These are phyloP conservation scores for Chenopodium quinoa DNA, from an alignment of 148 eudicot genomes.

Conservation along the genomic window DNA sequence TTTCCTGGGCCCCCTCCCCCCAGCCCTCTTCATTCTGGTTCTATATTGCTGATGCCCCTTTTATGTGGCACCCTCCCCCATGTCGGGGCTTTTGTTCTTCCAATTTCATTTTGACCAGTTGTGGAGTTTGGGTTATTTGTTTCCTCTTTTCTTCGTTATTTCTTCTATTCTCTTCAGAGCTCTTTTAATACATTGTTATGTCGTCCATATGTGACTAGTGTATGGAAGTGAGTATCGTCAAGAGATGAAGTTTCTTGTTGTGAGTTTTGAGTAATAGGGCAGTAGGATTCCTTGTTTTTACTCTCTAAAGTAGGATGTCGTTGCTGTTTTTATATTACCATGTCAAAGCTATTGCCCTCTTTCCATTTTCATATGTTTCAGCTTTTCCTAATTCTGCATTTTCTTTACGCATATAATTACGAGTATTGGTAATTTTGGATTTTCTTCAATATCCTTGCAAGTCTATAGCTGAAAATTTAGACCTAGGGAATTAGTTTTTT, in stretches of 20 bases:
- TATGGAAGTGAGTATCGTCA: not conserved
- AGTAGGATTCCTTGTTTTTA: not conserved
- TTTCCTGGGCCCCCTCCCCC: no score
- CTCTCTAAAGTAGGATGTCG: not conserved
- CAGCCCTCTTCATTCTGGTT: no score
- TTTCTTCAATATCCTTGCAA: no score
- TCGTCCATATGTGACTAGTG: not conserved
- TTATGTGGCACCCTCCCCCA: no score
- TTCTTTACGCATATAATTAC: not conserved
- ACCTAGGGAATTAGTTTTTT: no score
- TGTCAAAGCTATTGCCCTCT: not conserved
- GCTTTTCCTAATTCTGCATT: not conserved
- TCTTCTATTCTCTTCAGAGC: not conserved
- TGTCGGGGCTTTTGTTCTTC: not conserved
- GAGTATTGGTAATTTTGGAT: not conserved
- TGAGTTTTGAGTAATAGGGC: not conserved
- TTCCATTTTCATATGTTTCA: not conserved
- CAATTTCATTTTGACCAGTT: not conserved
- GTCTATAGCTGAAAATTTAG: no score
- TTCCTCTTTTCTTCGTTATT: not conserved
- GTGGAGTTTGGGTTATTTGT: not conserved
- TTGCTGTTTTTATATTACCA: not conserved
- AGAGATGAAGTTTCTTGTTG: not conserved
- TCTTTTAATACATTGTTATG: not conserved
- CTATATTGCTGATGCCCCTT: no score